These are phyloP conservation scores for Stemphylium vesicarium DNA, from an alignment of 2,329 filamentous ascomycete genomes.

Conservation along the genomic window DNA sequence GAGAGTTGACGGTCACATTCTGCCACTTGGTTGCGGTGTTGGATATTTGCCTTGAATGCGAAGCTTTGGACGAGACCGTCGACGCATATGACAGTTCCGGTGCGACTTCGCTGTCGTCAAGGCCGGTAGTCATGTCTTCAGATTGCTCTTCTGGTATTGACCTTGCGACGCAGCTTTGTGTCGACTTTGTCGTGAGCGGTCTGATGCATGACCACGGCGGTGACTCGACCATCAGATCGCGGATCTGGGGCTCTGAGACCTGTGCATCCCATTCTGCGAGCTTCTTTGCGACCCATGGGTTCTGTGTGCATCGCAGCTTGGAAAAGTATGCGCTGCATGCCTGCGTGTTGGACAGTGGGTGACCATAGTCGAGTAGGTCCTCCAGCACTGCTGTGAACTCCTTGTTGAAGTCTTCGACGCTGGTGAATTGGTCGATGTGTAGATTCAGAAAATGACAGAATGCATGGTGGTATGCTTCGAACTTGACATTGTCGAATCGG, in stretches of 20 bases:
- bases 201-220: conserved; percentile 42
- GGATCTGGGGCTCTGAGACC: conserved; percentile 25
- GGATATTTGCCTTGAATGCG: conserved; percentile 34
- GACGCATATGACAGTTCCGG: conserved; percentile 22
- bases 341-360: conserved; percentile 42
- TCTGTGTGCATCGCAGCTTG: conserved; percentile 47
- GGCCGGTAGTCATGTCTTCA: conserved; percentile 19
- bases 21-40: conserved; percentile 29
- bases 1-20: conserved; percentile 32
- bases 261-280: conserved; percentile 41
- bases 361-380: conserved; percentile 43
- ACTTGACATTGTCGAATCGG: conserved; percentile 37
- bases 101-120: conserved; percentile 21
- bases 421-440: conserved; percentile 43
- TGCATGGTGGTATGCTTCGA: conserved; percentile 45
- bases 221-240: conserved; percentile 39
- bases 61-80: conserved; percentile 24
- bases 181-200: conserved; percentile 29
- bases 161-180: conserved; percentile 22
- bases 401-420: conserved; percentile 43
- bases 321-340: conserved; percentile 49
- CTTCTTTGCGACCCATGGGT: conserved; percentile 45
- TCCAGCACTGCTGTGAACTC: conserved; percentile 43
- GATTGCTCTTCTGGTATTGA: conserved; percentile 32
- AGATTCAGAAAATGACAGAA: conserved; percentile 49